Evolutionary conservation across 2,329 filamentous ascomycete species (phyloP).

Genomic region (Clathrospora elynae): DNA sequence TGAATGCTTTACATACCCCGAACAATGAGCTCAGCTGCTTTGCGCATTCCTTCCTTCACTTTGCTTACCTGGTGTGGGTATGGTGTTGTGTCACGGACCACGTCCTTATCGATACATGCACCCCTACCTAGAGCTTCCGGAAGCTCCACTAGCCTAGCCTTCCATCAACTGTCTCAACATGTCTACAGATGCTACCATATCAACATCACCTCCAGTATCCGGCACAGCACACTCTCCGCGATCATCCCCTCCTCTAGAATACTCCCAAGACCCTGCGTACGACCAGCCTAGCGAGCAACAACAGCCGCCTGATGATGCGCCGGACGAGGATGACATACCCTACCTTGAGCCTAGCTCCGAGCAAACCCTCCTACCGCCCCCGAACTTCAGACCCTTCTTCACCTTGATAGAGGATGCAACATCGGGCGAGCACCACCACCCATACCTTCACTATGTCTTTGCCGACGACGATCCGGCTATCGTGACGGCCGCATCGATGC

Average conservation of each 20-base stretch:
- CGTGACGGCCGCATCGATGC: conserved; percentile 68
- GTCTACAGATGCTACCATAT: conserved; percentile 32
- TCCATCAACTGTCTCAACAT: conserved; percentile 31
- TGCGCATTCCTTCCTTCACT: conserved; percentile 1
- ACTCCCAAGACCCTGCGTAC: conserved; percentile 33
- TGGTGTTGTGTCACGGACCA: conserved; percentile 30
- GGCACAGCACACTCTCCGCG: conserved; percentile 31
- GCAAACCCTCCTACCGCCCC: conserved; percentile 47
- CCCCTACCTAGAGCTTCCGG: conserved; percentile 21
- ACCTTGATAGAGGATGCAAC: conserved; percentile 77
- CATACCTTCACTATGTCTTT: conserved; percentile 90
- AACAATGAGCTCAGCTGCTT: conserved; percentile 1
- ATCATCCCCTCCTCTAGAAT: conserved; percentile 28
- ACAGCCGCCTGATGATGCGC: conserved; percentile 27
- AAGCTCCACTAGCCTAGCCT: conserved; percentile 32
- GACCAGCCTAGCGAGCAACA: conserved; percentile 26
- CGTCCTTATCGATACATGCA: conserved; percentile 28
- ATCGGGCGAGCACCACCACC: conserved; percentile 78
- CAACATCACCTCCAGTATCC: conserved; percentile 23
- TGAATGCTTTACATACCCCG: conserved; percentile 5
- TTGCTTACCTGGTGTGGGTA: conserved; percentile 11
- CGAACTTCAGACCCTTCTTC: conserved; percentile 79
- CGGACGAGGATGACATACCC: conserved; percentile 38
- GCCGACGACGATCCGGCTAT: conserved; percentile 84
- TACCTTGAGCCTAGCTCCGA: conserved; percentile 43